phyloP scores from a whole-genome alignment of 2,329 filamentous ascomycete species.

The Paecilomyces variotii region DNA sequence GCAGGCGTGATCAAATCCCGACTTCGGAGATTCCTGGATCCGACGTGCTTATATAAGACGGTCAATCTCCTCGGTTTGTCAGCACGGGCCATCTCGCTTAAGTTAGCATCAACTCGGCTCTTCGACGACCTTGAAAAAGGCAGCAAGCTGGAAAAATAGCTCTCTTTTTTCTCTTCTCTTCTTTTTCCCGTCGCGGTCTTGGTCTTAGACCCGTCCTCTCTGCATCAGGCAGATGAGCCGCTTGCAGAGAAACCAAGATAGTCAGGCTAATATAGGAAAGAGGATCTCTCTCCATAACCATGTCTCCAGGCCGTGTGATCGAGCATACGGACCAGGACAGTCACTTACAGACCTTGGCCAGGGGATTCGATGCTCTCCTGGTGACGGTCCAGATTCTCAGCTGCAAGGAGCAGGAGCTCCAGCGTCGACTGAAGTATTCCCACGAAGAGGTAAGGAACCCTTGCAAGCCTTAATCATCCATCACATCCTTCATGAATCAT shows the following conservation, averaged over 20 bases:
- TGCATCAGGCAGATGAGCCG: constrained; percentile 17
- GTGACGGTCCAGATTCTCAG: constrained; percentile 32
- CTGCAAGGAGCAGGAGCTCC: constrained; percentile 31
- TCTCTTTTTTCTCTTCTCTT: constrained; percentile 5
- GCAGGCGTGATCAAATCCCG: background rate
- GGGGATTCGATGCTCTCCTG: constrained; percentile 35
- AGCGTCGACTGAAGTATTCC: constrained; percentile 29
- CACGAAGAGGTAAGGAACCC: constrained; percentile 29
- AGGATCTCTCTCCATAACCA: constrained; percentile 10
- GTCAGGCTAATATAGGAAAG: background rate
- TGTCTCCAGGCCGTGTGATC: constrained; percentile 24
- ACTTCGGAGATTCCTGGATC: background rate
- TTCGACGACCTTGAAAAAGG: constrained; percentile 5
- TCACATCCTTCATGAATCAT: background rate
- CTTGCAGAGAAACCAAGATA: constrained; percentile 1
- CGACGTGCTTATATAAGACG: background rate
- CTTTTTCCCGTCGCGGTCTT: constrained; percentile 9
- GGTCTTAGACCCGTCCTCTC: constrained; percentile 14
- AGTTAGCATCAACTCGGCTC: constrained; percentile 3
- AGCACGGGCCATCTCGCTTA: constrained; percentile 30
- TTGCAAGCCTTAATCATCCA: background rate
- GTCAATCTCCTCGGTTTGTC: background rate
- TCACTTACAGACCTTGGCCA: constrained; percentile 29
- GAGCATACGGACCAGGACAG: constrained; percentile 24
- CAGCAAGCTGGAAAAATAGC: constrained; percentile 1